Evolutionary conservation across 1,284 basidiomycete species (phyloP).

Genomic region (Ceratobasidium sp.): DNA sequence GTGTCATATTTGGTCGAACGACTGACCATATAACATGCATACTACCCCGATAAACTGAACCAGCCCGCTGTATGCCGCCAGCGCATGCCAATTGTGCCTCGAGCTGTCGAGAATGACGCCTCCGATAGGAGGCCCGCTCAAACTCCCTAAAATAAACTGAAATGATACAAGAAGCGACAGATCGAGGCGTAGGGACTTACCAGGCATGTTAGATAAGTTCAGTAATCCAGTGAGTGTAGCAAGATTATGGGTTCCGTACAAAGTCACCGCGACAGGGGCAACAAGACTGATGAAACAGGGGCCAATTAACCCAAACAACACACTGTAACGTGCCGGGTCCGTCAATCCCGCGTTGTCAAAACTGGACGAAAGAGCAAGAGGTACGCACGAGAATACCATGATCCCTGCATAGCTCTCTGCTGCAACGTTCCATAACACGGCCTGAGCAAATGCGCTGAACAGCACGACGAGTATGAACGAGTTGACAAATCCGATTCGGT

Average conservation of each 20-base stretch:
- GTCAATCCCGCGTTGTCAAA: not conserved
- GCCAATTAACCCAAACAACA: slow-evolving; percentile 49
- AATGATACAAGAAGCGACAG: not conserved
- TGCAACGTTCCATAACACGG: slow-evolving; percentile 52
- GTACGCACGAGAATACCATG: slow-evolving; percentile 49
- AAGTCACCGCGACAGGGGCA: slow-evolving; percentile 50
- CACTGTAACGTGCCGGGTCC: not conserved
- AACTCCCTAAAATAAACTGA: slow-evolving; percentile 42
- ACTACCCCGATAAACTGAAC: slow-evolving; percentile 44
- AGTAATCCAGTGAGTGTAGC: slow-evolving; percentile 50
- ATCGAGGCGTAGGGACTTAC: slow-evolving; percentile 18
- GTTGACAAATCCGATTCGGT: slow-evolving; percentile 50
- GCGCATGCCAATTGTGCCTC: slow-evolving; percentile 49
- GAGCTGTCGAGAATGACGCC: slow-evolving; percentile 50
- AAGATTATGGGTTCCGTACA: slow-evolving; percentile 51
- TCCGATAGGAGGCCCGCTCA: slow-evolving; percentile 50
- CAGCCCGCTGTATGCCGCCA: slow-evolving; percentile 40
- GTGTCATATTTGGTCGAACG: not conserved
- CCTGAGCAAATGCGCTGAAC: slow-evolving; percentile 50
- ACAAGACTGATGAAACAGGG: slow-evolving; percentile 51
- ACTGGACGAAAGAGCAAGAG: not conserved
- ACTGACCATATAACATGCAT: slow-evolving; percentile 47
- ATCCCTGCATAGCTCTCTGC: slow-evolving; percentile 48
- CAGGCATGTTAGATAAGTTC: slow-evolving; percentile 50
- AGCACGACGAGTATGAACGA: slow-evolving; percentile 51